Evolutionary conservation across 192 early-diverging fungal species (phyloP), one percentile per base, ranked within the genome.

Genomic region (Bifiguratus adelaidae): DNA sequence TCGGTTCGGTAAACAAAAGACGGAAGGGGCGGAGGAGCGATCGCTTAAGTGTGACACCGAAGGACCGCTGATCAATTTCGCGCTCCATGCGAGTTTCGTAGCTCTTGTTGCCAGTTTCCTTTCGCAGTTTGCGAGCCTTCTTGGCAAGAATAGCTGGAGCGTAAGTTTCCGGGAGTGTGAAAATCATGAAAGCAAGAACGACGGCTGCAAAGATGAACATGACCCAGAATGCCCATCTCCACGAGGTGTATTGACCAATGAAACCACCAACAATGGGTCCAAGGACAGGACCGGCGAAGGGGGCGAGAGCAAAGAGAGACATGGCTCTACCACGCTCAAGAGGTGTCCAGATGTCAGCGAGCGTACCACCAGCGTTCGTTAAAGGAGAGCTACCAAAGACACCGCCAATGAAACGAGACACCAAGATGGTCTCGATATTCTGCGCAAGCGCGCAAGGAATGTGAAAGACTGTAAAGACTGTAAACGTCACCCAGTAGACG

Each of bases 121-220:
- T 25, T 33, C 57, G 50, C 2, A 59, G 19, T 16, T 44, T 49
- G 5, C 47, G 40, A 18, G 50, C 50, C 26, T 46, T 36, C n/a
- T 41, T 36, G 7, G 49, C 37, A 9, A 59, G 32, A 4, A 59
- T 30, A 16, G 44, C 25, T 16, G 57, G 50, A 26, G 50, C 30
- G 30, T 59, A 62, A 0, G 81, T 83, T 52, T 83, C 81, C 12
- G 80, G 74, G 46, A 80, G 37, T 16, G 73, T 65, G 48, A 79
- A 61, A 15, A 68, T 54, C 0, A 61, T 64, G 15, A 71, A 23
- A 13, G 74, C 32, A 21, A 65, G 40, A 42, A 79, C 51, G 9
- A 61, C 28, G 1, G 70, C 78, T 41, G 65, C 67, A 44, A 77
- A 56, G 15, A 81, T 81, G 2, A 67, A 36, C 25, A 69, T 61